These are phyloP conservation scores for Peltaster fructicola DNA, from an alignment of 2,329 filamentous ascomycete species.

Conservation along the genomic window DNA sequence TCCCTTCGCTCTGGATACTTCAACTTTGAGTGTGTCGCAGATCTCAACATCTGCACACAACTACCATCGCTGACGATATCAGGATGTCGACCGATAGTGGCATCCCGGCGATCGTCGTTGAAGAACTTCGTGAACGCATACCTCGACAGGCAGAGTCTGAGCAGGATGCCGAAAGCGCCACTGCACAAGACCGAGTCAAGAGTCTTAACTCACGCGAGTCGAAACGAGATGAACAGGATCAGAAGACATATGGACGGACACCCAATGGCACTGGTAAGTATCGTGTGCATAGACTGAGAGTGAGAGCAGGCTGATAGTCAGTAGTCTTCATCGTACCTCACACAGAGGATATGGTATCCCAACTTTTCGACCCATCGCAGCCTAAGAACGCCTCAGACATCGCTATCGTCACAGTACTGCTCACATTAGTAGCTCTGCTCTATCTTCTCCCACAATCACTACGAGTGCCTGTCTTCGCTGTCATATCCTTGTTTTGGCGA, in stretches of 20 bases:
- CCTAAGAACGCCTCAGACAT: constrained; percentile 88
- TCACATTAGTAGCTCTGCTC: constrained; percentile 53
- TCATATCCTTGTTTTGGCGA: constrained; percentile 82
- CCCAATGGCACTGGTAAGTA: constrained; percentile 73
- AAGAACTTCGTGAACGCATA: constrained; percentile 31
- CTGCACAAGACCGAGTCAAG: constrained; percentile 30
- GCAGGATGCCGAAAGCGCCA: constrained; percentile 15
- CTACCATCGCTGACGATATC: too few relatives aligned
- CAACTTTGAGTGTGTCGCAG: constrained; percentile 1
- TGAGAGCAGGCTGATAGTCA: not conserved
- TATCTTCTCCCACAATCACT: constrained; percentile 52
- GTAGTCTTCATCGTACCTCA: constrained; percentile 87
- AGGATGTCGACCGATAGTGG: constrained; percentile 3
- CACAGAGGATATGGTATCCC: constrained; percentile 98
- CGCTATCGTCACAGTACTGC: constrained; percentile 62
- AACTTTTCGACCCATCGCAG: constrained; percentile 82
- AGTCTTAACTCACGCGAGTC: constrained; percentile 33
- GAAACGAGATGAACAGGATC: constrained; percentile 34
- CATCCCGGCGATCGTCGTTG: constrained; percentile 2
- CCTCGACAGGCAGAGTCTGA: constrained; percentile 17
- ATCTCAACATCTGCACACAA: constrained; percentile 4
- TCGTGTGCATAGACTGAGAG: constrained; percentile 1
- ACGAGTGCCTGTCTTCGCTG: constrained; percentile 61
- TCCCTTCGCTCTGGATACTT: not conserved
- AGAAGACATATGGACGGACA: constrained; percentile 80